Evolutionary conservation across 345 rosid species (phyloP).

Genomic region (Excoecaria agallocha): DNA sequence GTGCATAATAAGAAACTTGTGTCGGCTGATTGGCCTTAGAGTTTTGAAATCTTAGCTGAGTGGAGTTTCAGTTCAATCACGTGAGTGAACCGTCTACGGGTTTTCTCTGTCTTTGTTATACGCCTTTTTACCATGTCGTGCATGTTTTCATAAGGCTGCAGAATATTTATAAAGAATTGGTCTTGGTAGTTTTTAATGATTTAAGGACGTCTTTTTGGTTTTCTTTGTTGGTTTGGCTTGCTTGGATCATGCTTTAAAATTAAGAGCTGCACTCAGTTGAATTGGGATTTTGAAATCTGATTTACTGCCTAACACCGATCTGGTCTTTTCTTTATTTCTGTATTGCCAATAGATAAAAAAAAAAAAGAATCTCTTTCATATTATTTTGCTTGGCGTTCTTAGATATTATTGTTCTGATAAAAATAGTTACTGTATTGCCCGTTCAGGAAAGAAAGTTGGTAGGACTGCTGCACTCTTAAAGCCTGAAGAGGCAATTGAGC

Average conservation of each 20-base stretch:
- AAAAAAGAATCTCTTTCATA: not conserved
- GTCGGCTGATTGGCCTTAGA: not conserved
- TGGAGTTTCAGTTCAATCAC: not conserved
- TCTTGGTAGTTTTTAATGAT: not conserved
- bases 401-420: not conserved
- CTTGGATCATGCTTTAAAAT: not conserved
- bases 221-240: not conserved
- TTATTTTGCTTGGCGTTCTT: not conserved
- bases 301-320: not conserved
- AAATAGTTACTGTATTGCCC: not conserved
- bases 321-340: not conserved
- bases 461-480: slow-evolving; percentile 55
- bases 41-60: not conserved
- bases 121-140: not conserved
- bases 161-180: not conserved
- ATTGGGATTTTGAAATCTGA: not conserved
- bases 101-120: not conserved
- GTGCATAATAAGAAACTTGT: not conserved
- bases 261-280: not conserved
- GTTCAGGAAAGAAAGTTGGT: slow-evolving; percentile 75
- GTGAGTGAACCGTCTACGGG: not conserved
- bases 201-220: not conserved
- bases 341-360: not conserved
- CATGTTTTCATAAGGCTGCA: not conserved
- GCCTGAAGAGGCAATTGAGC: slow-evolving; percentile 68